These are phyloP conservation scores for Hypoxylon lenormandii DNA, from an alignment of 495 filamentous ascomycete genomes.

Conservation along the genomic window DNA sequence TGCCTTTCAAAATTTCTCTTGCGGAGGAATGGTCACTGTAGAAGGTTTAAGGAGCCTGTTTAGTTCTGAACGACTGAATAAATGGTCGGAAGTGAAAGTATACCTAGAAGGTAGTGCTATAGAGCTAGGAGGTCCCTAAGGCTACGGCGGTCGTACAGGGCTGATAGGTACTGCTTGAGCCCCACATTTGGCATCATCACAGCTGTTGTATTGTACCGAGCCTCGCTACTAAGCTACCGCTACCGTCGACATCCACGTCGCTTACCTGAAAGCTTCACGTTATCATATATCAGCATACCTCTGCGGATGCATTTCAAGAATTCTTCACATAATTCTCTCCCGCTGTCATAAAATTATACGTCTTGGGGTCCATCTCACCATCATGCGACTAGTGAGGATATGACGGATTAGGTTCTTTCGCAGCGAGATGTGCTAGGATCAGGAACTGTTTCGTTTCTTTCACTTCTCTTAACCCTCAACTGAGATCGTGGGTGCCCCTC, in stretches of 20 bases:
- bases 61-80: too few relatives aligned
- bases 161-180: not conserved
- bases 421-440: slow-evolving; percentile 23
- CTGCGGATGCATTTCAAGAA: too few relatives aligned
- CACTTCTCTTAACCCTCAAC: slow-evolving; percentile 5
- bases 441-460: slow-evolving; percentile 9
- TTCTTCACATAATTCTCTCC: too few relatives aligned
- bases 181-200: slow-evolving; percentile 1
- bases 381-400: slow-evolving; percentile 11
- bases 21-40: not conserved
- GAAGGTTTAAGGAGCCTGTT: too few relatives aligned
- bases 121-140: not conserved
- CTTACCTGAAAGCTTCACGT: too few relatives aligned
- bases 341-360: too few relatives aligned
- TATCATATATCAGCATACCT: too few relatives aligned
- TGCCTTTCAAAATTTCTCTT: not conserved
- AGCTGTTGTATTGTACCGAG: not conserved
- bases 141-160: not conserved
- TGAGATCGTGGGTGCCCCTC: slow-evolving; percentile 39
- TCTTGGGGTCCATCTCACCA: not conserved
- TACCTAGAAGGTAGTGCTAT: too few relatives aligned
- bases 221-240: too few relatives aligned
- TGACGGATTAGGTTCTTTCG: slow-evolving; percentile 5
- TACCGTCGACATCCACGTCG: too few relatives aligned
- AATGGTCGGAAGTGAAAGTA: too few relatives aligned